phyloP scores from a whole-genome alignment of 2,329 filamentous ascomycete species.

The Apiospora malaysiana region DNA sequence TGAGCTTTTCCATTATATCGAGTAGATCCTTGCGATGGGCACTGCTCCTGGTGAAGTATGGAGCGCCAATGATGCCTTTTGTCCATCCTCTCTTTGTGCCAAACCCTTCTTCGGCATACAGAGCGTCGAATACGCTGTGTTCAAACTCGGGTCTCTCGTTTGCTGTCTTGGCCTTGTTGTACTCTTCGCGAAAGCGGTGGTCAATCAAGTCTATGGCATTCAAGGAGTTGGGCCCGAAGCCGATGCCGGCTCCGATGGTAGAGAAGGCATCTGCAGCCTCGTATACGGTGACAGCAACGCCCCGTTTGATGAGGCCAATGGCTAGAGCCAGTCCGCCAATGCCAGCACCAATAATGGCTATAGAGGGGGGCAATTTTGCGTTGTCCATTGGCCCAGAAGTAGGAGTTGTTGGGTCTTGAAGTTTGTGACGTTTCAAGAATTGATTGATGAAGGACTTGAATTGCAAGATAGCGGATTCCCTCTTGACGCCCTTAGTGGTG shows the following conservation, averaged over 20 bases:
- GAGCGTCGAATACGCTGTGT: slow-evolving; percentile 48
- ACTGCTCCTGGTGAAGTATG: slow-evolving; percentile 45
- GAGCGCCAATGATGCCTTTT: slow-evolving; percentile 43
- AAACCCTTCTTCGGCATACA: slow-evolving; percentile 47
- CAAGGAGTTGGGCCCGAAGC: slow-evolving; percentile 48
- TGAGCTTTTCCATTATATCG: slow-evolving; percentile 46
- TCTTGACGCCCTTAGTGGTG: slow-evolving; percentile 10
- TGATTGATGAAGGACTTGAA: slow-evolving; percentile 24
- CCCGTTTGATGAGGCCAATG: slow-evolving; percentile 37
- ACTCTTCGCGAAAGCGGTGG: slow-evolving; percentile 42
- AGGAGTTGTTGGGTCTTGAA: background rate
- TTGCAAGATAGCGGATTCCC: slow-evolving; percentile 22
- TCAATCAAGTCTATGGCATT: slow-evolving; percentile 50
- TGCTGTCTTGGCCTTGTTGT: slow-evolving; percentile 45
- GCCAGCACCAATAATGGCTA: slow-evolving; percentile 38
- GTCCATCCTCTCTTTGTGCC: slow-evolving; percentile 45
- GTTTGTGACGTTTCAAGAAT: slow-evolving; percentile 17
- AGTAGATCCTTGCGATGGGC: slow-evolving; percentile 49
- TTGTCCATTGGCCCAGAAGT: slow-evolving; percentile 13
- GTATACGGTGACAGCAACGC: slow-evolving; percentile 36
- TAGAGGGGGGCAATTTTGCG: slow-evolving; percentile 23
- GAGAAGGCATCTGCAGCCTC: slow-evolving; percentile 35
- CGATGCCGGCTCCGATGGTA: slow-evolving; percentile 40
- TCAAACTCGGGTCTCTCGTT: slow-evolving; percentile 45
- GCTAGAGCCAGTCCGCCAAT: slow-evolving; percentile 38